Evolutionary conservation across 441 rosid genomes (phyloP).

Genomic region (Syzygium malaccense): DNA sequence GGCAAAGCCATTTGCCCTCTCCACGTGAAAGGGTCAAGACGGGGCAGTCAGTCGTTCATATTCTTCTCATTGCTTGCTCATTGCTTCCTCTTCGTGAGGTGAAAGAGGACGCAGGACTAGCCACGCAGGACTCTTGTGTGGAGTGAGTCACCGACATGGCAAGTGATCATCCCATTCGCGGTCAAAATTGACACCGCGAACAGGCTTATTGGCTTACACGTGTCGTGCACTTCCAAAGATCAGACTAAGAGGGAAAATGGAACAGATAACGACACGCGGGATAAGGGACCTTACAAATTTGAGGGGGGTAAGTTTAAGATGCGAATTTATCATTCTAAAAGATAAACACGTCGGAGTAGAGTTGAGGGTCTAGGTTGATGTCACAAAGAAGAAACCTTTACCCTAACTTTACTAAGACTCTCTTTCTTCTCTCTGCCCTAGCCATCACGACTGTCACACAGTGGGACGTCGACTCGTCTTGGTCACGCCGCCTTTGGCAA

Average conservation of each 20-base stretch:
- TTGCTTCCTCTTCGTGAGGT: conserved; percentile 6
- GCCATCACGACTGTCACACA: neutral
- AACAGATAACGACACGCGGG: neutral
- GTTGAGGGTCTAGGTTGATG: neutral
- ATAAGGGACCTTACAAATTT: neutral
- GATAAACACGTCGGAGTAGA: neutral
- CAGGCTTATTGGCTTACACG: neutral
- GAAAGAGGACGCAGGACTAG: neutral
- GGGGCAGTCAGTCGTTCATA: neutral
- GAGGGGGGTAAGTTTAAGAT: neutral
- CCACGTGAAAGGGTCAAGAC: neutral
- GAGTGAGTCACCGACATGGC: neutral
- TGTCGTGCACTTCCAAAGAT: neutral
- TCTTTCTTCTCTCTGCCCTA: neutral
- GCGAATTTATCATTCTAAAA: neutral
- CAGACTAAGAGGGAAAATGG: neutral
- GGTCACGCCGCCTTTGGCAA: neutral
- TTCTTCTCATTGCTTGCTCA: neutral
- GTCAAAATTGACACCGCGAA: neutral
- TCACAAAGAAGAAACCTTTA: neutral
- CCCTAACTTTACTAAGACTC: neutral
- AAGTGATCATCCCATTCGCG: neutral
- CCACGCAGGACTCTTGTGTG: neutral
- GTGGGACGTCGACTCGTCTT: neutral
- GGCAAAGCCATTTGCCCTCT: neutral